A percentile compares a stretch with the other conserved stretches of the same genome.
Evolutionary conservation across 768 basidiomycete genomes (phyloP).

Genomic region (Lactifluus echinatus): DNA sequence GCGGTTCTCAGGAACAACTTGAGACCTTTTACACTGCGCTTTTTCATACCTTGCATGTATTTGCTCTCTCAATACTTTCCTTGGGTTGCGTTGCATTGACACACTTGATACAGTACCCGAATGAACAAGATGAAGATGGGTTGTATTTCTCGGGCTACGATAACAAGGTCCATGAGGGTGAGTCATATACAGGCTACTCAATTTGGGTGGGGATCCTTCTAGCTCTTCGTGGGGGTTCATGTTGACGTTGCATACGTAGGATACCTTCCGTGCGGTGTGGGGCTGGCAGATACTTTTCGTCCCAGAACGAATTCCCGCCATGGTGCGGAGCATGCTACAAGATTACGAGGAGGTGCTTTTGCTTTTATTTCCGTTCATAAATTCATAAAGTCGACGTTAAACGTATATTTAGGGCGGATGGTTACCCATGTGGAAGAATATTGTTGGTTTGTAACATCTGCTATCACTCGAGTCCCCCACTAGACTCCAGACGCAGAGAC

Average conservation of each 20-base stretch:
- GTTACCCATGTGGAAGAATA: not conserved
- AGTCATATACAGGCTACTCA: slow-evolving; percentile 75
- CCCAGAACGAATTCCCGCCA: slow-evolving; percentile 66
- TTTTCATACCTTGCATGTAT: not conserved
- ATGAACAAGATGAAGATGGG: slow-evolving; percentile 60
- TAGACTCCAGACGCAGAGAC: slow-evolving; percentile 39
- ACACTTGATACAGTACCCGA: slow-evolving; percentile 49
- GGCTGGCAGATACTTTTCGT: slow-evolving; percentile 70
- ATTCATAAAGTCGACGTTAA: not conserved
- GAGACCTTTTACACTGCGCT: not conserved
- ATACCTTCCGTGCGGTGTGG: slow-evolving; percentile 73
- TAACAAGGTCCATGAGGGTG: slow-evolving; percentile 49
- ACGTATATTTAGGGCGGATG: not conserved
- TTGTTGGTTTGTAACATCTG: not conserved
- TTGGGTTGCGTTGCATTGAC: slow-evolving; percentile 13
- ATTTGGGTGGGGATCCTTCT: slow-evolving; percentile 49
- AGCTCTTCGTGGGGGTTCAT: not conserved
- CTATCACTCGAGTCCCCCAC: not conserved
- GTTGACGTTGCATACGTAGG: slow-evolving; percentile 32
- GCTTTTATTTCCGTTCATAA: not conserved
- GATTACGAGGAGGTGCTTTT: slow-evolving; percentile 57
- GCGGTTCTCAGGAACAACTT: not conserved
- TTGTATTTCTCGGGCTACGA: slow-evolving; percentile 75
- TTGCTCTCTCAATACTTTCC: not conserved
- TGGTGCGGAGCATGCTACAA: slow-evolving; percentile 73